These are phyloP conservation scores for Elsinoe australis DNA, from an alignment of 2,329 filamentous ascomycete species.

Conservation along the genomic window DNA sequence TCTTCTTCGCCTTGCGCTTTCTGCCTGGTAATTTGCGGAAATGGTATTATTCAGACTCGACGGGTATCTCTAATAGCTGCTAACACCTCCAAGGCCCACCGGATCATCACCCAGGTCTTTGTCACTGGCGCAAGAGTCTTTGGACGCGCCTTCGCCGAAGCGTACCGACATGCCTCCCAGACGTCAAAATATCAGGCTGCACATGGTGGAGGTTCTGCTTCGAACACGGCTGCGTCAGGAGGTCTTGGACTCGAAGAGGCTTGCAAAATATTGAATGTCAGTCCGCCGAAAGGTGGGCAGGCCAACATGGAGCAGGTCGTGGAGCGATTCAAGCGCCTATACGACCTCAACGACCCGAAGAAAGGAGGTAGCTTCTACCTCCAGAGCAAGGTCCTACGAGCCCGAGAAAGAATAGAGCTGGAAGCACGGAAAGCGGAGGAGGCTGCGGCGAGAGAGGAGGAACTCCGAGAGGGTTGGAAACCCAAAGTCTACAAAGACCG, in stretches of 20 bases:
- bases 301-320: slow-evolving; percentile 72
- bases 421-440: slow-evolving; percentile 69
- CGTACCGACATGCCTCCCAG: slow-evolving; percentile 89
- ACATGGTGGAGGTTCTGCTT: slow-evolving; percentile 22
- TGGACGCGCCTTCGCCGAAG: slow-evolving; percentile 85
- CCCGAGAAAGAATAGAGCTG: slow-evolving; percentile 83
- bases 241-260: slow-evolving; percentile 93
- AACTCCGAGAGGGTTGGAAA: slow-evolving; percentile 79
- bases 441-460: slow-evolving; percentile 65
- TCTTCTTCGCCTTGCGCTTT: no score
- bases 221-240: slow-evolving; percentile 54
- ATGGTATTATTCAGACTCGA: no score
- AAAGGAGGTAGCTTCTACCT: slow-evolving; percentile 97
- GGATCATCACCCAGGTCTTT: slow-evolving; percentile 88
- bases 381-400: slow-evolving; percentile 90
- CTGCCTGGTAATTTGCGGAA: no score
- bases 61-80: no score
- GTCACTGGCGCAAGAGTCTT: slow-evolving; percentile 85
- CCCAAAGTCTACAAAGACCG: slow-evolving; percentile 90
- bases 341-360: slow-evolving; percentile 88
- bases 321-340: slow-evolving; percentile 86
- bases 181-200: slow-evolving; percentile 30
- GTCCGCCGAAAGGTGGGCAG: slow-evolving; percentile 71
- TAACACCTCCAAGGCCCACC: no score
- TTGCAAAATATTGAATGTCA: slow-evolving; percentile 93